Base-by-base conservation (phyloP, 805 yeast species). In the Tetrapisispora taiwanensis region DNA sequence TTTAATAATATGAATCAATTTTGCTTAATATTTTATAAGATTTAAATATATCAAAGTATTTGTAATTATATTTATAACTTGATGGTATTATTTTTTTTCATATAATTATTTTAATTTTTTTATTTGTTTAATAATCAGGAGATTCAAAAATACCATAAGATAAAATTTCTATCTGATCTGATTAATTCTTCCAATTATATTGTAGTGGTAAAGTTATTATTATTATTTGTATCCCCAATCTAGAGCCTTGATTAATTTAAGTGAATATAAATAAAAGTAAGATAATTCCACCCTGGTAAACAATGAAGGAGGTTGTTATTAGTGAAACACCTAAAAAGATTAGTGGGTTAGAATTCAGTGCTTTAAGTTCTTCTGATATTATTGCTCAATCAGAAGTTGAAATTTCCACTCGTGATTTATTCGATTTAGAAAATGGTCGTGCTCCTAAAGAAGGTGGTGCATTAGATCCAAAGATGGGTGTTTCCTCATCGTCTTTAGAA, bases 361-460 rank as follows among this genome's bases (percentile, higher is more conserved):
- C 95, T 4, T 73, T 92, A n/a, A 81, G 92, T 30, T 86, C 96
- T 32, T 76, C 81, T 51, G 97, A 90, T 55, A 88, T 92, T 55
- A 76, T 87, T 36, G 90, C 90, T 18, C 95, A 90, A 67, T 84
- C 95, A 3, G 96, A 89, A 59, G 95, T 89, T 22, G 97, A 92
- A 61, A 85, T 92, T 47, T 76, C 84, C 34, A 86, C 95, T 15
- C 75, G 97, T 54, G 96, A 90, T 62, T 72, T 92, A 45, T 92
- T 86, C 62, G 96, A 92, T 65, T 70, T 92, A 47, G 95, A 88
- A 53, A 78, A 82, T 53, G 95, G 95, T 6, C 73, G 97, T 53
- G 70, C 75, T n/a, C 88, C 95, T 7, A 86, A 81, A 50, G 69
- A 63, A 15, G 74, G 77, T 51, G 99, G 98, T 49, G 97, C 98